Conservation (phyloP, 495 filamentous ascomycete genomes). For the Aspergillus taichungensis region DNA sequence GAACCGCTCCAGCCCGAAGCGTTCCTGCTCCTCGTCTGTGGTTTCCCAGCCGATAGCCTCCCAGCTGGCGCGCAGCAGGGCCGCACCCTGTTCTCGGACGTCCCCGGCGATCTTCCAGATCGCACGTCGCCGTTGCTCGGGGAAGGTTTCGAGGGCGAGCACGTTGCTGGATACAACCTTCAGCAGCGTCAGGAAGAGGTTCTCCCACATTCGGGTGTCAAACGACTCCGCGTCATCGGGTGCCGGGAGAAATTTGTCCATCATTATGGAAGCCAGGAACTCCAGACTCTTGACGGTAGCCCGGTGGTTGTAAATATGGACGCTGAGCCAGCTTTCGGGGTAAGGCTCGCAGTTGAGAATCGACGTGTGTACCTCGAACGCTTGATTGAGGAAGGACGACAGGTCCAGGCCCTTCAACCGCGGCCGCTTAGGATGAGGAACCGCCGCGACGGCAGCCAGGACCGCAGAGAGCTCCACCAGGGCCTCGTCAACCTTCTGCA, state of each 20-base stretch:
- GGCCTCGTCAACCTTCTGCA: constrained; percentile 72
- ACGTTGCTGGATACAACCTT: constrained; percentile 82
- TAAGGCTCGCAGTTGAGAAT: constrained; percentile 87
- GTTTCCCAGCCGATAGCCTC: constrained; percentile 97
- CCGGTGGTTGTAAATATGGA: constrained; percentile 92
- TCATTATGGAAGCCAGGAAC: constrained; percentile 65
- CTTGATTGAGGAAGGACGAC: constrained; percentile 61
- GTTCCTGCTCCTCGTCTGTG: constrained; percentile 57
- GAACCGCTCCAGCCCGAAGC: constrained; percentile 74
- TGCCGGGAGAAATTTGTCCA: constrained; percentile 69
- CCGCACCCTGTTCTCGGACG: constrained; percentile 84
- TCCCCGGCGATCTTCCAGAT: constrained; percentile 99
- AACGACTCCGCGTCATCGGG: constrained; percentile 91
- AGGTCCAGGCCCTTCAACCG: constrained; percentile 70
- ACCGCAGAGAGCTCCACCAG: constrained; percentile 84
- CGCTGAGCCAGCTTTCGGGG: constrained; percentile 79
- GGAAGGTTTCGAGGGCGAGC: constrained; percentile 89
- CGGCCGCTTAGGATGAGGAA: constrained; percentile 40
- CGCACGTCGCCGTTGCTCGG: constrained; percentile 89
- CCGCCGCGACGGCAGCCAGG: constrained; percentile 68
- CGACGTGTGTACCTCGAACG: constrained; percentile 71
- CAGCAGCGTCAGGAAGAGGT: constrained; percentile 82
- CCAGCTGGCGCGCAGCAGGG: constrained; percentile 77
- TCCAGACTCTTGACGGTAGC: constrained; percentile 85
- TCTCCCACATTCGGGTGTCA: constrained; percentile 87